A percentile compares a stretch with the other conserved stretches of the same genome.
phyloP scores from a whole-genome alignment of 768 basidiomycete species.

The Boletus rubroflammeus region DNA sequence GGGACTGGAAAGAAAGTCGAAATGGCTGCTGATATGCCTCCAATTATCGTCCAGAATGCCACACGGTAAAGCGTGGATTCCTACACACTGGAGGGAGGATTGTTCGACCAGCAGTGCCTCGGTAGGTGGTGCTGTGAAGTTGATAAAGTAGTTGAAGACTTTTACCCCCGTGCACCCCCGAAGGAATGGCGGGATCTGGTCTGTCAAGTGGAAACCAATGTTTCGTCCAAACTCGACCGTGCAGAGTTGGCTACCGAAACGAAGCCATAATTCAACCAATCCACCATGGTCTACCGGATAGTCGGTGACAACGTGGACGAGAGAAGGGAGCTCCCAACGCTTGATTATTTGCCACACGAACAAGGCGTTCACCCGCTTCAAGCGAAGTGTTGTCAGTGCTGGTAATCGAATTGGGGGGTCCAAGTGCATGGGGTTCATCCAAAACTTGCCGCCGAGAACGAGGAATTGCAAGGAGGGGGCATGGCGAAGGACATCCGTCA shows the following conservation, averaged over 20 bases:
- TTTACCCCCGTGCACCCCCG: slow-evolving; percentile 42
- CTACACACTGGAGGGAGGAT: slow-evolving; percentile 41
- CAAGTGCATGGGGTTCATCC: slow-evolving; percentile 23
- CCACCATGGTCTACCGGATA: slow-evolving; percentile 37
- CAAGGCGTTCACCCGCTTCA: slow-evolving; percentile 46
- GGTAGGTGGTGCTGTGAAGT: slow-evolving; percentile 40
- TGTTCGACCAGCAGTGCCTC: slow-evolving; percentile 21
- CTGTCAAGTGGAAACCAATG: slow-evolving; percentile 48
- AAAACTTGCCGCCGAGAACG: slow-evolving; percentile 46
- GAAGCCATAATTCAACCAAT: slow-evolving; percentile 46
- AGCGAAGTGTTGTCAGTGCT: slow-evolving; percentile 49
- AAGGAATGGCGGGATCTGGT: slow-evolving; percentile 47
- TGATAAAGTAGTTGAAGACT: slow-evolving; percentile 53
- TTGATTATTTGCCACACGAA: slow-evolving; percentile 45
- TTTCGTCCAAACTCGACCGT: slow-evolving; percentile 57
- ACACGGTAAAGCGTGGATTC: slow-evolving; percentile 51
- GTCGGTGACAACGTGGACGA: slow-evolving; percentile 52
- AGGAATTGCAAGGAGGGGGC: slow-evolving; percentile 59
- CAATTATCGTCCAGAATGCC: slow-evolving; percentile 36
- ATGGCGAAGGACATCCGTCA: slow-evolving; percentile 46
- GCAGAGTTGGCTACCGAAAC: slow-evolving; percentile 47
- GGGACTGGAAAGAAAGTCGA: slow-evolving; percentile 39
- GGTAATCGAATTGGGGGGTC: slow-evolving; percentile 38
- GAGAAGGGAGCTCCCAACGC: slow-evolving; percentile 50
- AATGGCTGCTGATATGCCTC: slow-evolving; percentile 38